A percentile compares a stretch with the other conserved stretches of the same genome.
These are phyloP conservation scores for Paraphaeosphaeria sporulosa DNA, from an alignment of 2,329 filamentous ascomycete genomes.

Conservation along the genomic window DNA sequence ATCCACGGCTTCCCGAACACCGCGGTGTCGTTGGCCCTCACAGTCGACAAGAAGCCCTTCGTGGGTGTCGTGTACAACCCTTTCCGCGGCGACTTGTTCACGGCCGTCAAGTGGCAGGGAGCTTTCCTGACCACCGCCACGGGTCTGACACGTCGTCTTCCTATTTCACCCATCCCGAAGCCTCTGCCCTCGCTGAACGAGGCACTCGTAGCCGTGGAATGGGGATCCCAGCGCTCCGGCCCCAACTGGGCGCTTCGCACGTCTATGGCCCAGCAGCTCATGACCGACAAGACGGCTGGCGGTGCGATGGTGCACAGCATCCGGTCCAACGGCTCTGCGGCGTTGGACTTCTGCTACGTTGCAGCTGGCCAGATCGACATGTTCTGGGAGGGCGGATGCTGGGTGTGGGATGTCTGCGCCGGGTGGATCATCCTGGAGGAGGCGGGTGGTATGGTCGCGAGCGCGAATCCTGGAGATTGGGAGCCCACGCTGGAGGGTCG, in stretches of 20 bases:
- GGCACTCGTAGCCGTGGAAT: conserved; percentile 47
- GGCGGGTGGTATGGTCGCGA: conserved; percentile 47
- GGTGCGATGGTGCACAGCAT: conserved; percentile 46
- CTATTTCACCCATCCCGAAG: conserved; percentile 33
- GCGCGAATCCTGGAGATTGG: conserved; percentile 48
- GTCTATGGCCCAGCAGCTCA: conserved; percentile 34
- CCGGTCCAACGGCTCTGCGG: conserved; percentile 46
- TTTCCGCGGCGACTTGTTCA: conserved; percentile 44
- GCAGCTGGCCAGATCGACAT: conserved; percentile 44
- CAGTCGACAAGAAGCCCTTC: conserved; percentile 41
- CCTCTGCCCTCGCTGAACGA: conserved; percentile 39
- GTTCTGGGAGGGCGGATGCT: conserved; percentile 50
- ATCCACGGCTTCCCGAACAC: conserved; percentile 47
- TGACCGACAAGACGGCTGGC: conserved; percentile 35
- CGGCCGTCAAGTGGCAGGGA: conserved; percentile 43
- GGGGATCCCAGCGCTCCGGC: conserved; percentile 47
- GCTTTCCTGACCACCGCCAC: conserved; percentile 36
- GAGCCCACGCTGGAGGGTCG: conserved; percentile 44
- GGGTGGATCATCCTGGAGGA: conserved; percentile 50
- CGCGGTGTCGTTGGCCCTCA: conserved; percentile 44
- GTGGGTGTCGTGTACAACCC: conserved; percentile 49
- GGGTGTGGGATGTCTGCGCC: conserved; percentile 48
- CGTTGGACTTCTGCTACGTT: conserved; percentile 50
- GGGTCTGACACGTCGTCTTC: conserved; percentile 36
- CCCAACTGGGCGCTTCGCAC: conserved; percentile 48